Evolutionary conservation across 2,329 filamentous ascomycete genomes (phyloP), one percentile per base, ranked within the genome.

Genomic region (Monilinia fructicola): DNA sequence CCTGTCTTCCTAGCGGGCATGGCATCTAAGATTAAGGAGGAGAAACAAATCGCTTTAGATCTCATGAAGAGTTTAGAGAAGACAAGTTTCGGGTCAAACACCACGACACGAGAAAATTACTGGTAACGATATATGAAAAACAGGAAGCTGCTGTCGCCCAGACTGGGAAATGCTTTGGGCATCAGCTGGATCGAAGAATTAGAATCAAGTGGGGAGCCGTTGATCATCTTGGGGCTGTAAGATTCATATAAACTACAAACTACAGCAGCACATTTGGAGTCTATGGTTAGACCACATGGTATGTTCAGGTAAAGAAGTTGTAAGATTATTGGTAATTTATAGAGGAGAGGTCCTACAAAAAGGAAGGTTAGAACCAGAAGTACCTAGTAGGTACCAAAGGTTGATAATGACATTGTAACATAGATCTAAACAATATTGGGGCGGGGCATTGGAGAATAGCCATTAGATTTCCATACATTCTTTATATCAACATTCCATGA

Each of bases 1-100:
- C 83, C 84, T 0, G 70, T 85, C 0, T 85, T 86, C 71, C 79
- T 86, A 67, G 82, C 83, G 0, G 84, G 83, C 4, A 78, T 81
- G 23, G 79, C 80, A 14, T 75, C 78, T 2, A 75, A 72, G 0
- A 77, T 79, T 31, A 75, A 75, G 11, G 76, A 76, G 6, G 77
- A 80, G 26, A 83, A 85, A 71, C 76, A 77, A 64, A 76, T 78
- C 69, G 81, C 81, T 1, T 75, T 85, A 66, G 78, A 82, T n/a
- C 70, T 85, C 60, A 77, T 86, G 48, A 77, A 75, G n/a, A 75
- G 73, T 9, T 77, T 84, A 72, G 82, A 84, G 67, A 77, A 78
- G 9, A 74, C 78, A 42, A 80, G 80, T 28, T 80, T 84, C 67
- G 82, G 82, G 0, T 77, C 80, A 38, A 84, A 83, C 69, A 80